A percentile compares a stretch with the other conserved stretches of the same genome.
phyloP scores from a whole-genome alignment of 2,329 filamentous ascomycete genomes.

The Colletotrichum musicola region DNA sequence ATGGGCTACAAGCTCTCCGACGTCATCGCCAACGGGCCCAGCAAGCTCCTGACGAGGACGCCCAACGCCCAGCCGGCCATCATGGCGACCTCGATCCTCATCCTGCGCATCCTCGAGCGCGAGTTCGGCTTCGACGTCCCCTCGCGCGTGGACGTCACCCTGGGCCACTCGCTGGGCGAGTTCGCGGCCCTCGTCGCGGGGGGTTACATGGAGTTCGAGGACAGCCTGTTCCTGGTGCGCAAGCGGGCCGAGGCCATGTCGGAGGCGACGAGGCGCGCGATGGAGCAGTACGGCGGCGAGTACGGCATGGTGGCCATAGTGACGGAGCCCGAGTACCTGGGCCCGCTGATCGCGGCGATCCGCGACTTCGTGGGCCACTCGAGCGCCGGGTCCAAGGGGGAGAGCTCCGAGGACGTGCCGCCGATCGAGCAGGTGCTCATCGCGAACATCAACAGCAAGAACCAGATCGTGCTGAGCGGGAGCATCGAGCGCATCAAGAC shows the following conservation, averaged over 20 bases:
- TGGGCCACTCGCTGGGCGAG: slow-evolving; percentile 93
- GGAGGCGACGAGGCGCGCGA: slow-evolving; percentile 76
- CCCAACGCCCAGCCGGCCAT: slow-evolving; percentile 94
- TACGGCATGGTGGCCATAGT: slow-evolving; percentile 96
- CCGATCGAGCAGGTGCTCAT: slow-evolving; percentile 90
- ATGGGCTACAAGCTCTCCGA: slow-evolving; percentile 81
- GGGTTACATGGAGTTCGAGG: slow-evolving; percentile 81
- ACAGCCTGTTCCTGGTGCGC: slow-evolving; percentile 82
- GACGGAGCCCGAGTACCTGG: slow-evolving; percentile 84
- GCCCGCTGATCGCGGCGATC: slow-evolving; percentile 77
- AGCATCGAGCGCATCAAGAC: slow-evolving; percentile 85
- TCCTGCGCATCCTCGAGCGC: slow-evolving; percentile 86
- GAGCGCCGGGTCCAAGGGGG: slow-evolving; percentile 73
- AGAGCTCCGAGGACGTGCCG: slow-evolving; percentile 75
- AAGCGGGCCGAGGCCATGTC: slow-evolving; percentile 87
- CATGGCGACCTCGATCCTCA: slow-evolving; percentile 93
- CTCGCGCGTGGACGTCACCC: slow-evolving; percentile 81
- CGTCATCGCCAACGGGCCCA: slow-evolving; percentile 85
- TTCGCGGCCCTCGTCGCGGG: slow-evolving; percentile 91
- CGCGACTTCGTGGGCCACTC: slow-evolving; percentile 82
- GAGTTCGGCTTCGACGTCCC: slow-evolving; percentile 83
- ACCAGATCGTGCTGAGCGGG: slow-evolving; percentile 94
- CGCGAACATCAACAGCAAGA: slow-evolving; percentile 95
- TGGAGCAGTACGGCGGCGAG: slow-evolving; percentile 77
- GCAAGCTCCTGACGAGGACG: slow-evolving; percentile 81